Evolutionary conservation across 176 grass and related monocot genomes (phyloP).

Genomic region (Phoenix dactylifera): DNA sequence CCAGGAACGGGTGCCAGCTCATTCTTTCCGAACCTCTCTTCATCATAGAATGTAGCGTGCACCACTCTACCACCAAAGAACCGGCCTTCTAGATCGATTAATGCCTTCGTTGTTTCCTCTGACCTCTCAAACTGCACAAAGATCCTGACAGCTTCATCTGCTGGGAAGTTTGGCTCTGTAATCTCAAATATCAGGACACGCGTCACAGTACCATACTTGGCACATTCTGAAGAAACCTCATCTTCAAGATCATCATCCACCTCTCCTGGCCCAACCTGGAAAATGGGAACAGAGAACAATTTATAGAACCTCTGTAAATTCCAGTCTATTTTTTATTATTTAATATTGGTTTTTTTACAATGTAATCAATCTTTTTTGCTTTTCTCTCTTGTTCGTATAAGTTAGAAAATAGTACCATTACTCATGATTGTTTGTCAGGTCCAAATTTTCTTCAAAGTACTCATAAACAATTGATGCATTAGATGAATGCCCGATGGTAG

Average conservation of each 20-base stretch:
- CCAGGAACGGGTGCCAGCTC: constrained; percentile 75
- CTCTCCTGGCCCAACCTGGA: constrained; percentile 81
- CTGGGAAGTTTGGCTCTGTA: constrained; percentile 54
- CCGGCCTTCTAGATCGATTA: constrained; percentile 67
- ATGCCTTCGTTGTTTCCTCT: constrained; percentile 64
- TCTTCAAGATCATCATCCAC: constrained; percentile 95
- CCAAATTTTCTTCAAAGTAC: no score
- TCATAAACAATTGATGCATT: no score
- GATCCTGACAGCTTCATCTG: constrained; percentile 80
- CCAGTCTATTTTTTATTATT: no score
- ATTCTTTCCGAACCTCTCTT: constrained; percentile 67
- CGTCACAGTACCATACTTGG: constrained; percentile 62
- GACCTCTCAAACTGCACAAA: constrained; percentile 79
- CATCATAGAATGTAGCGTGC: constrained; percentile 57
- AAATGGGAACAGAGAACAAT: not conserved
- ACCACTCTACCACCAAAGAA: constrained; percentile 86
- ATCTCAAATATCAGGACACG: constrained; percentile 95
- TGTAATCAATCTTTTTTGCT: no score
- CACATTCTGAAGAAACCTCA: constrained; percentile 68
- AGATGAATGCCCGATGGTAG: no score
- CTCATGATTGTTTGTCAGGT: no score
- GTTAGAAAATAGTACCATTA: no score
- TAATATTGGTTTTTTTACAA: no score
- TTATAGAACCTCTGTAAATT: no score
- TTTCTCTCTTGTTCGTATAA: no score